phyloP scores from a whole-genome alignment of 305 asterid genomes.

The Fraxinus velutina region DNA sequence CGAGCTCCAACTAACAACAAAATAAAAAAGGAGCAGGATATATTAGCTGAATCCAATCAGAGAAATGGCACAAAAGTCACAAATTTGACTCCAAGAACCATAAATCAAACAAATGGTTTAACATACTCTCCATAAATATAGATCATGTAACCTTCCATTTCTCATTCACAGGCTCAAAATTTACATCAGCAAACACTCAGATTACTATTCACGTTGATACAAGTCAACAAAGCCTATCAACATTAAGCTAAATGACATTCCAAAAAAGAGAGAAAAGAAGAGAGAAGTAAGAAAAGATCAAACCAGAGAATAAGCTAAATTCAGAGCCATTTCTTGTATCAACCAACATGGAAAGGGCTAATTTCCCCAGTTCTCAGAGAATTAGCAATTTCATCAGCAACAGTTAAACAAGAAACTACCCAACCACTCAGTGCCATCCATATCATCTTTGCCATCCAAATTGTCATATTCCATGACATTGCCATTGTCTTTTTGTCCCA shows the following conservation, averaged over 20 bases:
- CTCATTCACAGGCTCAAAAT: conserved; percentile 10
- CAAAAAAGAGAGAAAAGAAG: neutral
- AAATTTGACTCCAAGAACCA: neutral
- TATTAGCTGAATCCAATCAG: neutral
- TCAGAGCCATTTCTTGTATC: conserved; percentile 15
- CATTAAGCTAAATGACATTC: neutral
- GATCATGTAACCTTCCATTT: neutral
- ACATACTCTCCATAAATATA: neutral
- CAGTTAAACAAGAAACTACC: conserved; percentile 61
- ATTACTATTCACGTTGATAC: conserved; percentile 9
- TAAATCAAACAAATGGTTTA: neutral
- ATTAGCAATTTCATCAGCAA: conserved; percentile 72
- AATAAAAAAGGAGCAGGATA: neutral
- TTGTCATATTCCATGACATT: conserved; percentile 62
- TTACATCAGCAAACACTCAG: conserved; percentile 8
- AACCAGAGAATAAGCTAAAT: conserved; percentile 19
- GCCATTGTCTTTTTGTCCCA: conserved; percentile 43
- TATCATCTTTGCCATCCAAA: conserved; percentile 60
- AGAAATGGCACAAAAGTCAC: neutral
- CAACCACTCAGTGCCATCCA: conserved; percentile 69
- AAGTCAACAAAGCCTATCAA: neutral
- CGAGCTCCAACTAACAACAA: neutral
- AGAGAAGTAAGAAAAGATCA: conserved; percentile 10
- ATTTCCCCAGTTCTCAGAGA: conserved; percentile 56
- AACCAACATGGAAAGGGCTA: conserved; percentile 56